A percentile compares a stretch with the other conserved stretches of the same genome.
Conservation (phyloP, 495 filamentous ascomycete genomes). For the Letharia columbiana region DNA sequence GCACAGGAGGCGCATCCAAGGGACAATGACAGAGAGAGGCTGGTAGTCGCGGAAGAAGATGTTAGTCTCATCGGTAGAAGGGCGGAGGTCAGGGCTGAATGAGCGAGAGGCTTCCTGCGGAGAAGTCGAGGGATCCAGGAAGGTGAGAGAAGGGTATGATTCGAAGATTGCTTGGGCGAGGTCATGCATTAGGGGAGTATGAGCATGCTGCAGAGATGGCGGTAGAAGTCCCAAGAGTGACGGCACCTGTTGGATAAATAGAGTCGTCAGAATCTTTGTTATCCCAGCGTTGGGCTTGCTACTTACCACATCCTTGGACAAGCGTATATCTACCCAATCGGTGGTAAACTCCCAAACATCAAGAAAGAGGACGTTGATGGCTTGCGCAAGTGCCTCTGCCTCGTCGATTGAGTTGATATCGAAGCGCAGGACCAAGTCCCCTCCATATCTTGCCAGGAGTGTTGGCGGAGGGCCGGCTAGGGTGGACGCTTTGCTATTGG, state of each 20-base stretch:
- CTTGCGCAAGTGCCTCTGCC: conserved; percentile 62
- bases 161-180: conserved; percentile 67
- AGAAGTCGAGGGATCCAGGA: conserved; percentile 24
- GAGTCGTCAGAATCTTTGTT: conserved; percentile 2
- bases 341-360: conserved; percentile 85
- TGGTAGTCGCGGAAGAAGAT: conserved; percentile 87
- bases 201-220: conserved; percentile 58
- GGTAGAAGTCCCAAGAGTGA: conserved; percentile 81
- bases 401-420: conserved; percentile 63
- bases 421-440: conserved; percentile 83
- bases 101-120: conserved; percentile 29
- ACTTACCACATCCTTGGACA: conserved; percentile 67
- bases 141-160: conserved; percentile 54
- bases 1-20: conserved; percentile 83
- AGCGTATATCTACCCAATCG: conserved; percentile 77
- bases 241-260: conserved; percentile 43
- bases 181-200: conserved; percentile 71
- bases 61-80: conserved; percentile 40
- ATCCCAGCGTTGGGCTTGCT: background rate
- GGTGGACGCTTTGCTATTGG: conserved; percentile 20
- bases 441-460: conserved; percentile 58
- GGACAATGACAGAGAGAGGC: conserved; percentile 63
- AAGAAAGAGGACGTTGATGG: conserved; percentile 64
- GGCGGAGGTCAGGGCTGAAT: conserved; percentile 32
- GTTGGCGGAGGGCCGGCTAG: conserved; percentile 35